Evolutionary conservation across 2,329 filamentous ascomycete genomes (phyloP).

Genomic region (Paracoccidioides lutzii): DNA sequence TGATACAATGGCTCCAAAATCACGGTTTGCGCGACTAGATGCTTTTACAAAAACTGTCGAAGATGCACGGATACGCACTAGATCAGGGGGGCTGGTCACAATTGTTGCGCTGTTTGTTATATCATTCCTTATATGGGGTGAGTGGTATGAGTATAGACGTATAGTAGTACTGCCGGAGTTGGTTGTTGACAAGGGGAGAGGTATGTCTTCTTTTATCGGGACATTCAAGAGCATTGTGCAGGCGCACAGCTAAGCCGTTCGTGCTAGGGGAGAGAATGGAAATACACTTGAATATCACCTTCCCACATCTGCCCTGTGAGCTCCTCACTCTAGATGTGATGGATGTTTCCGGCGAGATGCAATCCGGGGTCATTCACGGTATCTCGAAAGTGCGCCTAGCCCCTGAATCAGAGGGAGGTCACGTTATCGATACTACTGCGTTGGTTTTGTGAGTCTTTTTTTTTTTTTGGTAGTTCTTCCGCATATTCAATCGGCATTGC

Average conservation of each 20-base stretch:
- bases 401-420: slow-evolving; percentile 59
- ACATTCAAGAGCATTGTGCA: neutral
- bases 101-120: slow-evolving; percentile 81
- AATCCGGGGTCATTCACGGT: slow-evolving; percentile 85
- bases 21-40: slow-evolving; percentile 89
- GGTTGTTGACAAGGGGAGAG: slow-evolving; percentile 91
- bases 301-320: slow-evolving; percentile 87
- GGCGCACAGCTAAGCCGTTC: slow-evolving; percentile 4
- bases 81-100: slow-evolving; percentile 88
- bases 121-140: slow-evolving; percentile 77
- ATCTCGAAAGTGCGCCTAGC: slow-evolving; percentile 79
- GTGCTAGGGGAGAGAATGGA: slow-evolving; percentile 85
- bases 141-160: slow-evolving; percentile 88
- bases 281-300: slow-evolving; percentile 94
- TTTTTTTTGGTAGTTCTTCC: neutral
- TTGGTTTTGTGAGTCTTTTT: slow-evolving; percentile 48
- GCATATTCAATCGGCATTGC: neutral
- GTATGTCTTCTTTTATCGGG: slow-evolving; percentile 34
- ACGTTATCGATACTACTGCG: slow-evolving; percentile 56
- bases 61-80: slow-evolving; percentile 90
- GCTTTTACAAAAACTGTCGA: slow-evolving; percentile 99
- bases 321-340: slow-evolving; percentile 94
- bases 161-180: slow-evolving; percentile 82
- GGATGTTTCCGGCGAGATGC: slow-evolving; percentile 96
- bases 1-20: slow-evolving; percentile 66